Evolutionary conservation across 352 stramenopile species (phyloP).

Genomic region (Globisporangium nunn): DNA sequence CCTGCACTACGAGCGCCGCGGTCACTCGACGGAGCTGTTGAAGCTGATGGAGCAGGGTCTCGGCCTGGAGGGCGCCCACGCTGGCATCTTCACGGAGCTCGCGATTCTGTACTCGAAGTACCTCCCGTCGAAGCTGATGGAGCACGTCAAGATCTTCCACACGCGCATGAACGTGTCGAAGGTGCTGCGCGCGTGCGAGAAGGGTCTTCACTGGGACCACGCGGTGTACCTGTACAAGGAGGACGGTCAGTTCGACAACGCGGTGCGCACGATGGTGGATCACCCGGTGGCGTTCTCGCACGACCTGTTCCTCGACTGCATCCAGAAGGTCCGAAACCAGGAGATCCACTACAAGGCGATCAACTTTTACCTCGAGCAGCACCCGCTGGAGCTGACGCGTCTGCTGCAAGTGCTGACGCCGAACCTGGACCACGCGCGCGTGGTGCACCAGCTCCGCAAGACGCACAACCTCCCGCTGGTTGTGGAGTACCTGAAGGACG

Average conservation of each 20-base stretch:
- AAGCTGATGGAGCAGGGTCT: slow-evolving; percentile 99
- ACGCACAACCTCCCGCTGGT: slow-evolving; percentile 96
- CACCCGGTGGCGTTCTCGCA: slow-evolving; percentile 95
- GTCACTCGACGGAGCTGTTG: slow-evolving; percentile 94
- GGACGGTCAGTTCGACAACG: slow-evolving; percentile 98
- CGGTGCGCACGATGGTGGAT: slow-evolving; percentile 99
- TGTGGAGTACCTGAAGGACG: slow-evolving; percentile 96
- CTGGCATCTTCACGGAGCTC: slow-evolving; percentile 99
- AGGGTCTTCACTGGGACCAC: slow-evolving; percentile 97
- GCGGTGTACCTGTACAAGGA: slow-evolving; percentile 99
- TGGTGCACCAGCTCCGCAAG: slow-evolving; percentile 98
- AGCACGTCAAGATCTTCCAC: slow-evolving; percentile 99
- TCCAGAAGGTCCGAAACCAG: slow-evolving; percentile 98
- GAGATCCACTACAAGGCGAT: slow-evolving; percentile 99
- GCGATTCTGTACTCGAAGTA: slow-evolving; percentile 99
- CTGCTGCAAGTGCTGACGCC: slow-evolving; percentile 97
- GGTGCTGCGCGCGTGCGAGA: slow-evolving; percentile 96
- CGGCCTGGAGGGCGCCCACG: slow-evolving; percentile 97
- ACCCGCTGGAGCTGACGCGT: slow-evolving; percentile 95
- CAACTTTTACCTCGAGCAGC: slow-evolving; percentile 97
- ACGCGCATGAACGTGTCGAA: slow-evolving; percentile 99
- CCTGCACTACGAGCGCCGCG: slow-evolving; percentile 97
- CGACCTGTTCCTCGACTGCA: slow-evolving; percentile 98
- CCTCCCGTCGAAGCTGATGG: slow-evolving; percentile 98
- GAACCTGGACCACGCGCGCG: slow-evolving; percentile 97